Conservation (phyloP, 192 early-diverging fungal species). For the Linderina pennispora region DNA sequence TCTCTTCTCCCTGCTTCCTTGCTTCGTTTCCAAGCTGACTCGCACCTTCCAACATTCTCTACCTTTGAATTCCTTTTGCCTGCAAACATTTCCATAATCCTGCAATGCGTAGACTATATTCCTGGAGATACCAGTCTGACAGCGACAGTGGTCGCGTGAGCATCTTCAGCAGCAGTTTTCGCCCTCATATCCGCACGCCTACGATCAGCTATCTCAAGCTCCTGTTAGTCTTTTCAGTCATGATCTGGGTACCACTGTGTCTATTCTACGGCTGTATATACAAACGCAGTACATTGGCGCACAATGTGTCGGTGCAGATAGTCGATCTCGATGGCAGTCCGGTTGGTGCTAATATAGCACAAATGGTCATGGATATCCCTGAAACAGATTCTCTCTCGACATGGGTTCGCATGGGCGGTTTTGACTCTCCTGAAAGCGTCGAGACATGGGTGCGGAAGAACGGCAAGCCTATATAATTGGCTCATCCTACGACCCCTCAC, state of each 20-base stretch:
- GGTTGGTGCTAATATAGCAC: slow-evolving; percentile 24
- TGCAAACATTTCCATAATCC: too few relatives aligned
- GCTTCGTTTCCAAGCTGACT: too few relatives aligned
- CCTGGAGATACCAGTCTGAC: slow-evolving; percentile 14
- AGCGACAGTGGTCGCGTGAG: slow-evolving; percentile 26
- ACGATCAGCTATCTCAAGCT: slow-evolving; percentile 16
- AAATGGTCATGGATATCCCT: slow-evolving; percentile 14
- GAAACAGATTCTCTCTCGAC: slow-evolving; percentile 7
- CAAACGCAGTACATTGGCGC: slow-evolving; percentile 16
- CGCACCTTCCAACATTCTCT: too few relatives aligned
- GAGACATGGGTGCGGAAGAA: slow-evolving; percentile 15
- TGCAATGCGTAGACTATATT: slow-evolving; percentile 23
- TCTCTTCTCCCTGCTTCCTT: too few relatives aligned
- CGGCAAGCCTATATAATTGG: slow-evolving; percentile 16
- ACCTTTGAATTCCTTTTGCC: too few relatives aligned
- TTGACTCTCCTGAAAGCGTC: slow-evolving; percentile 3
- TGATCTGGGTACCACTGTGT: slow-evolving; percentile 37
- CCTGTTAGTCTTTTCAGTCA: slow-evolving; percentile 8
- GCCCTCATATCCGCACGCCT: slow-evolving; percentile 13
- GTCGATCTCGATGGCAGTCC: slow-evolving; percentile 36
- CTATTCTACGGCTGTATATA: slow-evolving; percentile 34
- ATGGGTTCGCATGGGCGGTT: slow-evolving; percentile 10
- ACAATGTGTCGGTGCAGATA: slow-evolving; percentile 31
- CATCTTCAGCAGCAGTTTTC: slow-evolving; percentile 9
- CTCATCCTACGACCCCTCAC: slow-evolving; percentile 11